Evolutionary conservation across 2,329 filamentous ascomycete species (phyloP).

Genomic region (Aulographum hederae): DNA sequence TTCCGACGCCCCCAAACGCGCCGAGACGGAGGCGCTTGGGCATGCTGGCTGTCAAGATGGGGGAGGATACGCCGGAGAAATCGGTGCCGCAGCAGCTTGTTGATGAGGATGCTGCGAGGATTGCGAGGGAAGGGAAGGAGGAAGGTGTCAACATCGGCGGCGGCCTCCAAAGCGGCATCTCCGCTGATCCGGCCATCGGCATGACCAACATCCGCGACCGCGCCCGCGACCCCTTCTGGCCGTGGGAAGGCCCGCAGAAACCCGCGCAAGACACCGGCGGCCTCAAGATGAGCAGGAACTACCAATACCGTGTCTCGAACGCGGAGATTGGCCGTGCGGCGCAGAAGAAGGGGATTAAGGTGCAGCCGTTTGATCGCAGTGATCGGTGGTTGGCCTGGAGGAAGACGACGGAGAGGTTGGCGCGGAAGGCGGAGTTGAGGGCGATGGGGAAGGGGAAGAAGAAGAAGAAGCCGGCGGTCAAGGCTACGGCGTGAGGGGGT

Average conservation of each 20-base stretch:
- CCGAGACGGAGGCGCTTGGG: conserved; percentile 58
- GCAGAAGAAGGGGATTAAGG: conserved; percentile 39
- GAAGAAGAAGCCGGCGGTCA: too few species aligned
- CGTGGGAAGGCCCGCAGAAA: conserved; percentile 10
- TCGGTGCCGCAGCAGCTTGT: too few species aligned
- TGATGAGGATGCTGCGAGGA: conserved; percentile 6
- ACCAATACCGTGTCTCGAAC: conserved; percentile 47
- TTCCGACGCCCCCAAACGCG: conserved; percentile 60
- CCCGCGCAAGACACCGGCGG: too few species aligned
- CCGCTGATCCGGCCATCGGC: background rate
- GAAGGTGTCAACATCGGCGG: background rate
- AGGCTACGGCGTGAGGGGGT: conserved; percentile 1
- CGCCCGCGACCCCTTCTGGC: background rate
- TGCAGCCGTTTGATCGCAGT: conserved; percentile 35
- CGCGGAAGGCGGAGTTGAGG: conserved; percentile 35
- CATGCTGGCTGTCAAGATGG: conserved; percentile 37
- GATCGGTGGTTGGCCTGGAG: conserved; percentile 49
- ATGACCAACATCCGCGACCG: background rate
- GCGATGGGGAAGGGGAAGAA: conserved; percentile 19
- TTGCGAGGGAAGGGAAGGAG: conserved; percentile 3
- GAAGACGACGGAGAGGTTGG: conserved; percentile 34
- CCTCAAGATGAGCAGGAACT: conserved; percentile 32
- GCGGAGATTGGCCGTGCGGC: conserved; percentile 48
- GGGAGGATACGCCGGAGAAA: background rate
- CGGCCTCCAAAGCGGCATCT: background rate